Conservation (phyloP, 352 stramenopile species). For the Phytophthora macrochlamydospora region DNA sequence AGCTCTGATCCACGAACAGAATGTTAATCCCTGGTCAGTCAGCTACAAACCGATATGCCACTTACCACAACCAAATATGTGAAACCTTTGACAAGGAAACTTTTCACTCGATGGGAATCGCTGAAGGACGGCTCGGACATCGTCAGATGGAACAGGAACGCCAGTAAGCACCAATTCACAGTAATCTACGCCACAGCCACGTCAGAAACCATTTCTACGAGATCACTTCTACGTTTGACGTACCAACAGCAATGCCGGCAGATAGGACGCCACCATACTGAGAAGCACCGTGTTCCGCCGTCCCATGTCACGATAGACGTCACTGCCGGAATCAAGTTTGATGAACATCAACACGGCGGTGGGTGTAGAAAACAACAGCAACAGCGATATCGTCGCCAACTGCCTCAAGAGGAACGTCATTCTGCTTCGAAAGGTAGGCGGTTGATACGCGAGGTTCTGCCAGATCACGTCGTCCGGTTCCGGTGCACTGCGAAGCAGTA, state of each 20-base stretch:
- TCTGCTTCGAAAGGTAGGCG: slow-evolving; percentile 45
- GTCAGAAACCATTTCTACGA: no score
- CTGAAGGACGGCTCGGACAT: slow-evolving; percentile 74
- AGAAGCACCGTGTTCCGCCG: slow-evolving; percentile 53
- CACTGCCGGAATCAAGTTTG: slow-evolving; percentile 72
- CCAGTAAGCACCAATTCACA: slow-evolving; percentile 77
- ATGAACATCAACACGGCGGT: slow-evolving; percentile 85
- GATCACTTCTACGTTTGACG: background rate
- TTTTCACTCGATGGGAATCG: slow-evolving; percentile 65
- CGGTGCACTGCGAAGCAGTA: slow-evolving; percentile 69
- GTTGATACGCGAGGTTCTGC: slow-evolving; percentile 70
- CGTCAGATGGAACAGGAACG: slow-evolving; percentile 69
- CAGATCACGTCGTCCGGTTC: slow-evolving; percentile 83
- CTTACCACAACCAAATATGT: slow-evolving; percentile 76
- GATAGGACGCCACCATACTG: slow-evolving; percentile 68
- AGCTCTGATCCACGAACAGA: slow-evolving; percentile 46
- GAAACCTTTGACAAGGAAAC: slow-evolving; percentile 81
- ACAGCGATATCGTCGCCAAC: slow-evolving; percentile 49
- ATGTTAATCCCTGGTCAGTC: background rate
- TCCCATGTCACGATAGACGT: slow-evolving; percentile 58
- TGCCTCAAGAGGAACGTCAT: slow-evolving; percentile 55
- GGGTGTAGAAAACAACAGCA: slow-evolving; percentile 79
- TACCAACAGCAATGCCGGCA: slow-evolving; percentile 77
- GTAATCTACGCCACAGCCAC: slow-evolving; percentile 47
- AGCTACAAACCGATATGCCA: background rate